Evolutionary conservation across 2,329 filamentous ascomycete species (phyloP).

Genomic region (Trichoderma sp.): DNA sequence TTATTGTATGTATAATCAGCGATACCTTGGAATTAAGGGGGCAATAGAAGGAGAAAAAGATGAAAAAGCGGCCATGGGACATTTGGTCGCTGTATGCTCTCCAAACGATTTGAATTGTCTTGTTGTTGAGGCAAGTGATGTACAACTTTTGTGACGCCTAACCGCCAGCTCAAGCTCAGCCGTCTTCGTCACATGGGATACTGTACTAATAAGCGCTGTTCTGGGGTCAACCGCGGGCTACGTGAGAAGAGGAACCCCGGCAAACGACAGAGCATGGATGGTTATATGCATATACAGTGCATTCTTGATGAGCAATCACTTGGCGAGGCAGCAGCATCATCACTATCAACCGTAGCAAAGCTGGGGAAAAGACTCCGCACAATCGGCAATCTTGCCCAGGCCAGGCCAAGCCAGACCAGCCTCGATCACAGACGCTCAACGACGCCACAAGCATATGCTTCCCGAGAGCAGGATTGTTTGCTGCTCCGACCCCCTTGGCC

Average conservation of each 20-base stretch:
- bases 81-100: neutral
- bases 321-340: neutral
- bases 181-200: neutral
- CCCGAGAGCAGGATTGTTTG: neutral
- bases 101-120: neutral
- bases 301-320: neutral
- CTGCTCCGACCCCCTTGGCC: neutral
- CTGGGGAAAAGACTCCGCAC: neutral
- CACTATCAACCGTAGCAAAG: neutral
- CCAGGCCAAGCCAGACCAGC: neutral
- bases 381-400: conserved; percentile 11
- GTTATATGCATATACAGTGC: neutral
- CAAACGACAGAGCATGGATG: neutral
- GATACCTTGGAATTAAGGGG: conserved; percentile 8
- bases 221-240: neutral
- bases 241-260: neutral
- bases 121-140: neutral
- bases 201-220: conserved; percentile 7
- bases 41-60: neutral
- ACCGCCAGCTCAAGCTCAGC: neutral
- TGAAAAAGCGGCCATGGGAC: neutral
- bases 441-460: neutral
- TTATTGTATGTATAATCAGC: conserved; percentile 2
- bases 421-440: neutral
- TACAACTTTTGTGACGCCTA: neutral